Evolutionary conservation across 169 alveolate species (phyloP).

Genomic region (Eimeria brunetti): DNA sequence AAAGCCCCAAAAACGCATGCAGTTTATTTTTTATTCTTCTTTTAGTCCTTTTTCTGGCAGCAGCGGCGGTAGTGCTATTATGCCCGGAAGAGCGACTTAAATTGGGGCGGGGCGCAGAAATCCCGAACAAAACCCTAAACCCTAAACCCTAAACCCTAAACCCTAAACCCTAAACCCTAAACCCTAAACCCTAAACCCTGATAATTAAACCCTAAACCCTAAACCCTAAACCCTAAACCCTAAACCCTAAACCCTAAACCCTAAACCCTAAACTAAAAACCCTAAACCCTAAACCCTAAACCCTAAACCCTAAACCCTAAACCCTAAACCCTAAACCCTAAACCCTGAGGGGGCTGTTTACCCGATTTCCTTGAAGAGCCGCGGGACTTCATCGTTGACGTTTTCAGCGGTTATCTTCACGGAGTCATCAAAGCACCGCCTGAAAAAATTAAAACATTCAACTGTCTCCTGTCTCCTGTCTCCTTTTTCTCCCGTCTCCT

Average conservation of each 20-base stretch:
- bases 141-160: not conserved
- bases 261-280: not conserved
- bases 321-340: constrained; percentile 45
- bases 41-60: too few relatives aligned
- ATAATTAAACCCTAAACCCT: too few relatives aligned
- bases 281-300: not conserved
- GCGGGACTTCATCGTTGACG: constrained; percentile 79
- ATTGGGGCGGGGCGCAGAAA: too few relatives aligned
- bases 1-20: not conserved
- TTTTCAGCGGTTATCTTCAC: constrained; percentile 70
- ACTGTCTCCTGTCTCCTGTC: not conserved
- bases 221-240: not conserved
- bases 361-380: constrained; percentile 80
- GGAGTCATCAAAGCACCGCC: constrained; percentile 69
- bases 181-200: not conserved
- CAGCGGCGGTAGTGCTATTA: not conserved
- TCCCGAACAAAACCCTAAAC: not conserved
- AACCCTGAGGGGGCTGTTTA: not conserved
- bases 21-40: too few relatives aligned
- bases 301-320: constrained; percentile 30
- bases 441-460: not conserved
- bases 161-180: not conserved
- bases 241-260: not conserved
- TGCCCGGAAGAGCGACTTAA: not conserved
- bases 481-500: not conserved